phyloP scores from a whole-genome alignment of 148 eudicot species.

The Spergularia marina region DNA sequence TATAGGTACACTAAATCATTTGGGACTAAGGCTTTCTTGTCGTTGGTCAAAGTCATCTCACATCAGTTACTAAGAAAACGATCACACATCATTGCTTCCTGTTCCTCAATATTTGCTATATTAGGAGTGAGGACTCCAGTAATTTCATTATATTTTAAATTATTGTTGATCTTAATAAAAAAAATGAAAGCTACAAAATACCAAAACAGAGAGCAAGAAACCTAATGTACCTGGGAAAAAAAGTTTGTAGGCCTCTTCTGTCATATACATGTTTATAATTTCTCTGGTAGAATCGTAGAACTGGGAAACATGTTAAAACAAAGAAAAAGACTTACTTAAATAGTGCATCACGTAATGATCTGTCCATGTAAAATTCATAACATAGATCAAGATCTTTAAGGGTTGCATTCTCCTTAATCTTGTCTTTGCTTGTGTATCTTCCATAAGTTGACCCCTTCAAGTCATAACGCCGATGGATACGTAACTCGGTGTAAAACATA shows the following conservation, averaged over 20 bases:
- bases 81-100: not conserved
- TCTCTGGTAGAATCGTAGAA: not conserved
- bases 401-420: conserved; percentile 57
- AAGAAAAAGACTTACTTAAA: conserved; percentile 48
- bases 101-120: not conserved
- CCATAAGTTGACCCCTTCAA: conserved; percentile 86
- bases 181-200: too few species aligned
- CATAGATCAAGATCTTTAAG: conserved; percentile 82
- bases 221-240: too few species aligned
- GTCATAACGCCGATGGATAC: conserved; percentile 87
- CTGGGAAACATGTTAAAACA: not conserved
- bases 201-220: too few species aligned
- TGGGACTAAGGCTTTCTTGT: too few species aligned
- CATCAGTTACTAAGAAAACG: not conserved
- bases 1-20: too few species aligned
- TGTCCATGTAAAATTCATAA: conserved; percentile 88
- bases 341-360: conserved; percentile 65
- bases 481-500: conserved; percentile 89
- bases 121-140: not conserved
- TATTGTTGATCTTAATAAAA: too few species aligned
- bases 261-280: not conserved
- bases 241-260: too few species aligned
- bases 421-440: conserved; percentile 62
- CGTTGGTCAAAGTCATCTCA: not conserved
- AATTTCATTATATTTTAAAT: too few species aligned